Base-by-base conservation (phyloP, 192 early-diverging fungal genomes). In the Allomyces javanicus region DNA sequence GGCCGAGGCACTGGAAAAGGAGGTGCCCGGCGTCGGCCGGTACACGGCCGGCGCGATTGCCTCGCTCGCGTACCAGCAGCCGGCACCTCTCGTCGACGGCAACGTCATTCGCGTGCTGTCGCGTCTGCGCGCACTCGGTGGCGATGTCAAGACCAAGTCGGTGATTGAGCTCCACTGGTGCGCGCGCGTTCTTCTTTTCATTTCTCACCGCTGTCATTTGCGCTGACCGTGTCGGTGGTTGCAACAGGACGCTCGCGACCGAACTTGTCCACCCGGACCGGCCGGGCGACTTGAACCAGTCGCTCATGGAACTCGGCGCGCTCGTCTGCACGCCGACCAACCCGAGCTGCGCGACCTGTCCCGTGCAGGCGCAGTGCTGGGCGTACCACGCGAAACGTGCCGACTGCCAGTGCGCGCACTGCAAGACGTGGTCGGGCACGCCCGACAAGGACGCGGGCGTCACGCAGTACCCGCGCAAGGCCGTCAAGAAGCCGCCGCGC, bases 261-360 rank as follows among this genome's bases (percentile, higher is more conserved):
- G 65, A 69, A 25, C 62, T 87, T 22, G 70, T 90, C 12, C 76
- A 83, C 27, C 62, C 64, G 9, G 68, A 72, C 10, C 75, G 78
- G 19, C 86, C 88, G 25, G 88, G 88, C 10, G 80, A 86, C 62
- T 89, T 86, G 65, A 90, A 90, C 67, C 87, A 90, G 63, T 85
- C 84, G 10, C 61, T 90, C 62, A 90, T 90, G 88, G 88, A 90
- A 72, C 72, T 89, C 6, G 88, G 88, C 0, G 85, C 88, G 1
- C 79, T 77, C 10, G 70, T 90, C 5, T 90, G 88, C 71, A 86
- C 83, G 4, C 87, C 87, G 1, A 74, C 74, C 64, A 80, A 79
- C 24, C 87, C 86, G 24, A 66, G 71, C 24, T 90, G 88, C 71
- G 69, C 61, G 12, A 65, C 67, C 10, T 90, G 88, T 73, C 87